Base-by-base conservation (phyloP, 148 eudicot genomes). In the Camellia japonica region DNA sequence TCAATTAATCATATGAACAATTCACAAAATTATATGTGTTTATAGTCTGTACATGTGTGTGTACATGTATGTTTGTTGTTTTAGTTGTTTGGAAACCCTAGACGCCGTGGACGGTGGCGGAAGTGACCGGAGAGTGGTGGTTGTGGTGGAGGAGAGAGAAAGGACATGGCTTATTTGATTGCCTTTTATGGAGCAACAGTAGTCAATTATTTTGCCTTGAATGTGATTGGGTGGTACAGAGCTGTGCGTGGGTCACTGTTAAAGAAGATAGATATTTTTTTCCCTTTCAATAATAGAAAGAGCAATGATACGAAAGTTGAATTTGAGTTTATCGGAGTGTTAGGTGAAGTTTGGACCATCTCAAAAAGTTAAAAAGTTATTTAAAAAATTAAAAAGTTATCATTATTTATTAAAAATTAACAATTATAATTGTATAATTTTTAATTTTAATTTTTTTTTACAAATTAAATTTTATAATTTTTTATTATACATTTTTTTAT, bases 251-350 rank as follows among this genome's bases (percentile, higher is more conserved):
- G 23, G 30, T 19, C 63, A 11, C 63, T 11, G 20, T 7, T 52
- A 11, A 52, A 5, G 1, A 52, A n/a, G n/a, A n/a, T n/a, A n/a
- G n/a, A n/a, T n/a, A n/a, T 6, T 0, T 7, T 11, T 11, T 6
- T 52, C 3, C 11, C 3, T 11, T 52, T 52, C 11, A 52, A 52
- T 52, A 30, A 30, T 30, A 30, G 30, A 30, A 30, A 30, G 30
- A 30, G 30, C 30, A 30, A 30, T 30, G 30, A 30, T 30, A 30
- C 30, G 30, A 30, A 30, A 30, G 0, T 30, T 30, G 30, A 1
- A 30, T 0, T 30, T 30, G 0, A 1, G 0, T 30, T 30, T 30
- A 30, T 0, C 30, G 0, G 30, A 1, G 0, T 0, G 0, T 30
- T 30, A 0, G 30, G 30, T 1, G 0, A 30, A 30, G 0, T 30